Evolutionary conservation across 495 filamentous ascomycete genomes (phyloP).

Genomic region (Tuber microsphaerosporum): DNA sequence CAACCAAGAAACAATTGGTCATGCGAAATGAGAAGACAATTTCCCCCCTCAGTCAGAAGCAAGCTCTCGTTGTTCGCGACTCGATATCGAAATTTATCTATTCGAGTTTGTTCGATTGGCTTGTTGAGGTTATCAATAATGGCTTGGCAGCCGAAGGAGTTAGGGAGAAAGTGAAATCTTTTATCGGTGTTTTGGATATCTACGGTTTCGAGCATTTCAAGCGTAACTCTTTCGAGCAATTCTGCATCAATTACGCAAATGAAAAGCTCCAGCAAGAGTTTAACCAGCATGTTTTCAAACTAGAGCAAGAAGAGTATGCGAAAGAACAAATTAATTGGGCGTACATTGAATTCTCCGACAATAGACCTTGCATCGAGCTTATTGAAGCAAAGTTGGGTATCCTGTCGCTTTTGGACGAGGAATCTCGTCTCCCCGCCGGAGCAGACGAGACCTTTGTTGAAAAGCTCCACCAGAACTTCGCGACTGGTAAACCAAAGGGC

Average conservation of each 20-base stretch:
- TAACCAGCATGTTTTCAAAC: conserved; percentile 99
- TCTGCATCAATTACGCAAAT: conserved; percentile 99
- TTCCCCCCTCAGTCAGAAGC: conserved; percentile 88
- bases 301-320: conserved; percentile 98
- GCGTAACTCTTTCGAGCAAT: conserved; percentile 99
- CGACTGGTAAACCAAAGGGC: conserved; percentile 84
- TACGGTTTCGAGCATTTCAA: conserved; percentile 99
- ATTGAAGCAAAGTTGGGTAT: conserved; percentile 97
- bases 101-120: conserved; percentile 96
- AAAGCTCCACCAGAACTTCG: conserved; percentile 93
- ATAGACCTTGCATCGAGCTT: conserved; percentile 98
- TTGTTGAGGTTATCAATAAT: conserved; percentile 89
- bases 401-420: conserved; percentile 86
- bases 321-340: conserved; percentile 97
- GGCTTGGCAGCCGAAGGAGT: conserved; percentile 87
- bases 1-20: conserved; percentile 95
- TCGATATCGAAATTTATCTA: conserved; percentile 99
- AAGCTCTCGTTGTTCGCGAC: conserved; percentile 89
- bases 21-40: conserved; percentile 97
- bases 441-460: conserved; percentile 96
- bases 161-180: conserved; percentile 70
- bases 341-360: conserved; percentile 99
- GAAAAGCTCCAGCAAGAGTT: conserved; percentile 99
- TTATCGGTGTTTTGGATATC: conserved; percentile 98
- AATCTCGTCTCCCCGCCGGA: conserved; percentile 92